Evolutionary conservation across 768 basidiomycete species (phyloP).

Genomic region (Suillus sp.): DNA sequence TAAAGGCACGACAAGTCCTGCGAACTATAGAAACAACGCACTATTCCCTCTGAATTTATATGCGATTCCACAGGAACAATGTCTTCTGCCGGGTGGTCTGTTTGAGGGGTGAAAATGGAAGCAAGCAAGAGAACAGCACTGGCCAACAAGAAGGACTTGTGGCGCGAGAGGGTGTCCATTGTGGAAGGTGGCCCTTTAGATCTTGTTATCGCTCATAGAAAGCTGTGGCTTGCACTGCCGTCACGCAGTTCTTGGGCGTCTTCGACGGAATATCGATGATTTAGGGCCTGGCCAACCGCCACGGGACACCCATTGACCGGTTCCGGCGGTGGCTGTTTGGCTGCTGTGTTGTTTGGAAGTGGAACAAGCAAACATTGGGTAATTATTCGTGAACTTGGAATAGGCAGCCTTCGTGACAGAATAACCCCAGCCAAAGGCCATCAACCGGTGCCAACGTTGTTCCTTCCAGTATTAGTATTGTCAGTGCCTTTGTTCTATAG

Average conservation of each 20-base stretch:
- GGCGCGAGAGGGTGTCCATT: constrained; percentile 3
- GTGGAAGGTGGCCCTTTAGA: not conserved
- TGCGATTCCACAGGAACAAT: not conserved
- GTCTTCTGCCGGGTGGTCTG: not conserved
- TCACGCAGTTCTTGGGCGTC: not conserved
- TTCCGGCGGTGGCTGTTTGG: too few species aligned
- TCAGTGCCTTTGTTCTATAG: not conserved
- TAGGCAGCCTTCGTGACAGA: too few species aligned
- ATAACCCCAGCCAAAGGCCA: too few species aligned
- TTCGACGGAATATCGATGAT: not conserved
- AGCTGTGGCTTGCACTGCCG: not conserved
- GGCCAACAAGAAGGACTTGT: not conserved
- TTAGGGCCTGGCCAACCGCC: not conserved
- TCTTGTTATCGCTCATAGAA: not conserved
- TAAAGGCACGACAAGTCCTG: not conserved
- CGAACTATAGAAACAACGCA: not conserved
- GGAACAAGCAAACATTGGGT: not conserved
- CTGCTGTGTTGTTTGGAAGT: not conserved
- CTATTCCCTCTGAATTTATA: not conserved
- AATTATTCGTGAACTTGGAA: too few species aligned
- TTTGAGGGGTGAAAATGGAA: not conserved
- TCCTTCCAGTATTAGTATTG: not conserved
- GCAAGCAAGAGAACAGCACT: not conserved
- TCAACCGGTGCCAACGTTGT: not conserved
- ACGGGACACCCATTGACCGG: not conserved